Evolutionary conservation across 1,284 basidiomycete species (phyloP).

Genomic region (Inonotus hispidus): DNA sequence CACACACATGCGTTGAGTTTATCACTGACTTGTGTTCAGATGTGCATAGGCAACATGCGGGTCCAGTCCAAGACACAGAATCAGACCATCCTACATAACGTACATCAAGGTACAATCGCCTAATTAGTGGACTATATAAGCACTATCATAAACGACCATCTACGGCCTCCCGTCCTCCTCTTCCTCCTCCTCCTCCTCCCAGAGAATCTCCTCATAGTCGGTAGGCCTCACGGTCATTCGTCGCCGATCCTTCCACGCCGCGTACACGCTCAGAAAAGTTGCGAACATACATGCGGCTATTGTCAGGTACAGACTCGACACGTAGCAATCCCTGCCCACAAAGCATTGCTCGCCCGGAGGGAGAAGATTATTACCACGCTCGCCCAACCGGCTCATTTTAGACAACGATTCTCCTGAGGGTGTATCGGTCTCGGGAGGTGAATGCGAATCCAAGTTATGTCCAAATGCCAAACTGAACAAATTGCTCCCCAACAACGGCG

Average conservation of each 20-base stretch:
- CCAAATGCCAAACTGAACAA: conserved; percentile 84
- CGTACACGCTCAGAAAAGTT: conserved; percentile 43
- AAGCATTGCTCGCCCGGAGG: conserved; percentile 40
- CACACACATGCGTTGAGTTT: background rate
- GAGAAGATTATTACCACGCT: conserved; percentile 22
- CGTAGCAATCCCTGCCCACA: conserved; percentile 47
- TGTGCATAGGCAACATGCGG: background rate
- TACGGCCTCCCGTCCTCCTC: background rate
- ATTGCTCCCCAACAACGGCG: conserved; percentile 80
- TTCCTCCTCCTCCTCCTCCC: conserved; percentile 14
- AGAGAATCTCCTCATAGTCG: conserved; percentile 16
- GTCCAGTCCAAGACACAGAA: background rate
- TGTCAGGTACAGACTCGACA: conserved; percentile 46
- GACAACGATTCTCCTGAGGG: conserved; percentile 6
- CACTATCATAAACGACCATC: background rate
- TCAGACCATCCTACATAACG: background rate
- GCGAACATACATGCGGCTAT: conserved; percentile 40
- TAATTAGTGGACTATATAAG: background rate
- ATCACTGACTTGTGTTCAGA: background rate
- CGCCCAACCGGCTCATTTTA: background rate
- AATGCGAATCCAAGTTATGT: conserved; percentile 69
- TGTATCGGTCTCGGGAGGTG: conserved; percentile 20
- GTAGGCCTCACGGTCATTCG: conserved; percentile 20
- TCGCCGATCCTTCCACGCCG: conserved; percentile 42
- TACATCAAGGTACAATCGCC: background rate